These are phyloP conservation scores for Tetracladium setigerum DNA, from an alignment of 495 filamentous ascomycete species.

Conservation along the genomic window DNA sequence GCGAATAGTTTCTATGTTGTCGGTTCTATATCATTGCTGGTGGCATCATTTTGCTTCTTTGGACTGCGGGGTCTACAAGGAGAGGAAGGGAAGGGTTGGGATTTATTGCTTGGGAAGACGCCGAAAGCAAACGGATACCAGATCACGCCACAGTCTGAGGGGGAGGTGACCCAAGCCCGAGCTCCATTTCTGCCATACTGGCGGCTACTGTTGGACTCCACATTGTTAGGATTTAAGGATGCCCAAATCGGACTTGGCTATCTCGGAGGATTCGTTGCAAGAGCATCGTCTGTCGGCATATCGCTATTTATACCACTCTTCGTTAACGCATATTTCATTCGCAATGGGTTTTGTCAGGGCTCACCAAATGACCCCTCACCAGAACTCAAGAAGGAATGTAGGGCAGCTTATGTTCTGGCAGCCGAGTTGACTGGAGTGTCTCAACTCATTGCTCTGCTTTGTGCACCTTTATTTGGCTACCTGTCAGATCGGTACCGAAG, in stretches of 20 bases:
- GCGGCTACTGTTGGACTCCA: constrained; percentile 51
- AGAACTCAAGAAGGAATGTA: constrained; percentile 74
- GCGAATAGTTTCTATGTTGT: constrained; percentile 80
- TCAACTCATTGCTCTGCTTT: constrained; percentile 76
- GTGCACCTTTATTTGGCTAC: constrained; percentile 81
- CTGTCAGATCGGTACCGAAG: constrained; percentile 50
- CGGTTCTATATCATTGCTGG: constrained; percentile 57
- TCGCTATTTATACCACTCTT: constrained; percentile 89
- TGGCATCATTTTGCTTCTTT: constrained; percentile 68
- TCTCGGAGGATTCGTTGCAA: constrained; percentile 88
- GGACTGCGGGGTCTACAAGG: constrained; percentile 72
- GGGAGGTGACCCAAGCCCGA: neutral
- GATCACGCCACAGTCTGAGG: neutral
- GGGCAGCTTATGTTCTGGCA: constrained; percentile 75
- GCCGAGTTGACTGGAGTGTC: constrained; percentile 80
- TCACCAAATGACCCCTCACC: constrained; percentile 47
- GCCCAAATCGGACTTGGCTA: constrained; percentile 78
- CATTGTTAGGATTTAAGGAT: constrained; percentile 66
- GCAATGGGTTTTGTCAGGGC: constrained; percentile 67
- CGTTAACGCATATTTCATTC: constrained; percentile 82
- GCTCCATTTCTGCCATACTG: constrained; percentile 34
- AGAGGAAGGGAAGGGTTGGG: constrained; percentile 69
- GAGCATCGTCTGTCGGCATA: constrained; percentile 92
- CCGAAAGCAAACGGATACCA: constrained; percentile 13
- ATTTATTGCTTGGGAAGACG: constrained; percentile 35